Evolutionary conservation across 768 basidiomycete species (phyloP), one percentile per base, ranked within the genome.

Genomic region (Cystobasidium tubakii): DNA sequence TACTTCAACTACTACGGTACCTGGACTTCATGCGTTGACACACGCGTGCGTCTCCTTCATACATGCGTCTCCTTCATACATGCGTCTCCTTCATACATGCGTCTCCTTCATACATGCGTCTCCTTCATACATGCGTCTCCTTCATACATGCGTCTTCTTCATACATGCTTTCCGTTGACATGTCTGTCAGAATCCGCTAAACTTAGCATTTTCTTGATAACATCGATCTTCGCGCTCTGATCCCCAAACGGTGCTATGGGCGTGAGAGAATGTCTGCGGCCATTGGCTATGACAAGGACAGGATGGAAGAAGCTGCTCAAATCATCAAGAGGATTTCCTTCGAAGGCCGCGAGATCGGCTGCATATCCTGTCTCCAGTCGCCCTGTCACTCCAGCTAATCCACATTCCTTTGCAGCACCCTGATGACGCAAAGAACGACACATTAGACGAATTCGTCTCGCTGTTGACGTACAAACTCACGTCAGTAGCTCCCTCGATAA

Each of bases 251-350:
- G 33, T 27, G 31, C 25, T 39, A 65, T 65, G 1, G 63, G 63
- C 23, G 63, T 65, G 7, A 65, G 34, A 2, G 31, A 7, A 23
- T 65, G 63, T 65, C 43, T 46, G 27, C 43, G 63, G 3, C 63
- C 63, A 27, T 46, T n/a, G 15, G 63, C 63, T 33, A 65, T 65
- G 31, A 65, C 63, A 65, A 65, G 39, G 27, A 23, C 23, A 7
- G 63, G 63, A 19, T 42, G 31, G 21, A 25, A 31, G 63, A 65
- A 65, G 25, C 13, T 27, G 17, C 15, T 34, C 3, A 65, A 9
- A 23, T 65, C 63, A 12, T 65, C 36, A 4, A 65, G 39, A 6
- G 63, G 63, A 23, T 65, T 65, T 36, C 63, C 63, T 65, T 65
- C 25, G 63, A 65, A 65, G 3, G 63, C 63, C 13, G 43, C 63